Evolutionary conservation across 148 eudicot genomes (phyloP).

Genomic region (Amaranthus cruentus): DNA sequence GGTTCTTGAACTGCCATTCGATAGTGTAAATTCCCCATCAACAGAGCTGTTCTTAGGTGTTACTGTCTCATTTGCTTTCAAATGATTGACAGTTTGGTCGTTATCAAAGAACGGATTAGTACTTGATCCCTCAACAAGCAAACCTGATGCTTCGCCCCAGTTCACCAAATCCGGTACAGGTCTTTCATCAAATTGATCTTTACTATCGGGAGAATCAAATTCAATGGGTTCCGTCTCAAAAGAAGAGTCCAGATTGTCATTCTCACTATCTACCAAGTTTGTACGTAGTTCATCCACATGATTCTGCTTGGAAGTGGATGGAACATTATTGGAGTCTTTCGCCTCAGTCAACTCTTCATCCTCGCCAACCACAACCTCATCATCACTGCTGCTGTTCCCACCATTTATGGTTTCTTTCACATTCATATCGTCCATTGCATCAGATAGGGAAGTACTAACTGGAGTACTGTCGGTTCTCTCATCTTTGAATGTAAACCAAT

Average conservation of each 20-base stretch:
- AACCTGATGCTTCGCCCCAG: conserved; percentile 61
- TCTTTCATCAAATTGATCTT: conserved; percentile 48
- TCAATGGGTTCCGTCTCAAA: conserved; percentile 34
- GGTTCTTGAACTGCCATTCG: conserved; percentile 41
- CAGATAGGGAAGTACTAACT: conserved; percentile 51
- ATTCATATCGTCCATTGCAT: conserved; percentile 69
- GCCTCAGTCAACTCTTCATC: conserved; percentile 58
- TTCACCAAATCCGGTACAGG: conserved; percentile 75
- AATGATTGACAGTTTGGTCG: conserved; percentile 15
- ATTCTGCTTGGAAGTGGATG: conserved; percentile 29
- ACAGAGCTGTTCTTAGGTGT: conserved; percentile 19
- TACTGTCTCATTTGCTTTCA: conserved; percentile 29
- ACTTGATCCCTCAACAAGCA: conserved; percentile 54
- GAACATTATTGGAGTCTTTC: conserved; percentile 30
- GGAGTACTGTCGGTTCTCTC: conserved; percentile 50
- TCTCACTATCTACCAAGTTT: conserved; percentile 19
- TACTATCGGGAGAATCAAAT: conserved; percentile 46
- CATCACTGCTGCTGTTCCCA: conserved; percentile 78
- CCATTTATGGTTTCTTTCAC: conserved; percentile 48
- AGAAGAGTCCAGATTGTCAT: conserved; percentile 29
- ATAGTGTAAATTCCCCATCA: conserved; percentile 28
- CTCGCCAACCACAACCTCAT: conserved; percentile 87
- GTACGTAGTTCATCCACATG: conserved; percentile 23
- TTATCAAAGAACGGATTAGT: conserved; percentile 62
- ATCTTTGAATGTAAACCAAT: conserved; percentile 95